These are phyloP conservation scores for Salix exigua DNA, from an alignment of 345 rosid genomes.

Conservation along the genomic window DNA sequence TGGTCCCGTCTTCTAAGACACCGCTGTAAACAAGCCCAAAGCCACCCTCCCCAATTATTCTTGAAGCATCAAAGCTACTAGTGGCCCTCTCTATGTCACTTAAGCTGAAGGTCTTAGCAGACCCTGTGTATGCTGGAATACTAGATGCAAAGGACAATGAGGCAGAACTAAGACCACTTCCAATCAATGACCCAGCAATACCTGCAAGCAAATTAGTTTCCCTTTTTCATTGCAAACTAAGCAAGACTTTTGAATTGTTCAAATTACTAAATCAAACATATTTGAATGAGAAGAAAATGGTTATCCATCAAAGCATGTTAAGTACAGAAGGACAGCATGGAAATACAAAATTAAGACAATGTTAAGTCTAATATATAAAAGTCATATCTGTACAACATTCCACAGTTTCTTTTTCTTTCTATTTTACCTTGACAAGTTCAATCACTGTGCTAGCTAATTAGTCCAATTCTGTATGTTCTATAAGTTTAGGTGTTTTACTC, in stretches of 20 bases:
- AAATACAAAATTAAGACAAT: background rate
- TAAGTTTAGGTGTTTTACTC: background rate
- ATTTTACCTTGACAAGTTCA: background rate
- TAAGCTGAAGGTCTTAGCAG: conserved; percentile 78
- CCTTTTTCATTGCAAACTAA: background rate
- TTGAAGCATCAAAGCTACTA: conserved; percentile 56
- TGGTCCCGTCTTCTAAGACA: conserved; percentile 75
- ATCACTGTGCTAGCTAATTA: conserved; percentile 2
- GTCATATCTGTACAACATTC: background rate
- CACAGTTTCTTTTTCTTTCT: background rate
- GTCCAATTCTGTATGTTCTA: background rate
- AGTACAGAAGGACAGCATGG: background rate
- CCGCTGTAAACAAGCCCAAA: conserved; percentile 87
- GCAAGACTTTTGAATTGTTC: background rate
- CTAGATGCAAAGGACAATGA: conserved; percentile 87
- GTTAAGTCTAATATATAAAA: background rate
- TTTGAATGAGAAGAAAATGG: conserved; percentile 1
- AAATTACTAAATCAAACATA: background rate
- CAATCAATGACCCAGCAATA: conserved; percentile 48
- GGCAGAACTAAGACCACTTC: conserved; percentile 66
- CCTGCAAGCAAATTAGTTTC: conserved; percentile 44
- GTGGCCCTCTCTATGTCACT: conserved; percentile 83
- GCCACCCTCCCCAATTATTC: conserved; percentile 91
- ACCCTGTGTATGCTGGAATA: conserved; percentile 69
- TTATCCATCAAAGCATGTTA: background rate